phyloP scores from a whole-genome alignment of 2,329 filamentous ascomycete genomes.

The Penicillium frequentans region DNA sequence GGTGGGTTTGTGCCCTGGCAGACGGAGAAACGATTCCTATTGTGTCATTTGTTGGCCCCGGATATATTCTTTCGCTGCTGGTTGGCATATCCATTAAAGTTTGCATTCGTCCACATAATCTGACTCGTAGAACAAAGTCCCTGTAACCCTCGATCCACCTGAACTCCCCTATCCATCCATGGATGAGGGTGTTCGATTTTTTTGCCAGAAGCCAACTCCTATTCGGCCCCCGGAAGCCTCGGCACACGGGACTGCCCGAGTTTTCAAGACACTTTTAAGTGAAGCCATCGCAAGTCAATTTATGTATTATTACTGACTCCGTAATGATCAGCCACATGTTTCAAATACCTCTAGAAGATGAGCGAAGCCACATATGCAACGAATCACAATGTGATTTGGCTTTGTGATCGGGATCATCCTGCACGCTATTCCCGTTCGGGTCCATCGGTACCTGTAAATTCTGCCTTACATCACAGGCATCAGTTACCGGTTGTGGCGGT shows the following conservation, averaged over 20 bases:
- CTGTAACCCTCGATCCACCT: neutral
- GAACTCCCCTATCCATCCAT: neutral
- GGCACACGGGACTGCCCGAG: neutral
- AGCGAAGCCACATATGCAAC: neutral
- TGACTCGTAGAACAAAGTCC: neutral
- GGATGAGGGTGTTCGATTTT: neutral
- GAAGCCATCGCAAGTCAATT: neutral
- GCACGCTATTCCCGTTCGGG: neutral
- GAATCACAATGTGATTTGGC: neutral
- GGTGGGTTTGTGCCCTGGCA: conserved; percentile 2
- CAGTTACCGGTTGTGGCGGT: neutral
- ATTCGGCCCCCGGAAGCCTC: neutral
- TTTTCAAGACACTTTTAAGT: neutral
- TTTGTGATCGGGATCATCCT: neutral
- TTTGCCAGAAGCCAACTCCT: neutral
- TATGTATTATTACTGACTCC: neutral
- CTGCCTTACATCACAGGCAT: neutral
- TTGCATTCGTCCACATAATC: neutral
- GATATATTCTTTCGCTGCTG: neutral
- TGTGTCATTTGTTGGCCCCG: conserved; percentile 13
- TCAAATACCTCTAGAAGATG: neutral
- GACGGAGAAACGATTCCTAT: neutral
- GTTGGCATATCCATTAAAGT: neutral
- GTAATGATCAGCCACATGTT: neutral
- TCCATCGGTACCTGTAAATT: neutral